Evolutionary conservation across 768 basidiomycete species (phyloP).

Genomic region (Russula abietina): DNA sequence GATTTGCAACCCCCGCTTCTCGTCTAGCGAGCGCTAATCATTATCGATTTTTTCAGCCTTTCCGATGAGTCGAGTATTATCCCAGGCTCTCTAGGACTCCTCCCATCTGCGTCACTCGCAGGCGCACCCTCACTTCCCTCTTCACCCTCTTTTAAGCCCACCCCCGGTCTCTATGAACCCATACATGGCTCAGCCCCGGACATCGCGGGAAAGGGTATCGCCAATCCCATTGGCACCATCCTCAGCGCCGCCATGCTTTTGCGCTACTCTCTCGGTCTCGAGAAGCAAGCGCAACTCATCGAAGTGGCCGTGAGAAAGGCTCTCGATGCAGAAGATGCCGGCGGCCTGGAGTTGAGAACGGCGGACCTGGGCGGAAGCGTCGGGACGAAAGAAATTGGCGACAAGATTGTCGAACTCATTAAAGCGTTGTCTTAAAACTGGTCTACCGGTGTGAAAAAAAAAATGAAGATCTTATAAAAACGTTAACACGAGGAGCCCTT

Average conservation of each 20-base stretch:
- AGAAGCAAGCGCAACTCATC: slow-evolving; percentile 76
- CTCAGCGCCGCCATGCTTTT: slow-evolving; percentile 90
- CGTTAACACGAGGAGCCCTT: too few relatives aligned
- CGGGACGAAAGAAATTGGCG: slow-evolving; percentile 75
- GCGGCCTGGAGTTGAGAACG: slow-evolving; percentile 76
- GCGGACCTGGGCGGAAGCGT: slow-evolving; percentile 80
- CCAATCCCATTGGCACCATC: slow-evolving; percentile 93
- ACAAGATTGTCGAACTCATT: slow-evolving; percentile 71
- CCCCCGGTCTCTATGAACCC: slow-evolving; percentile 91
- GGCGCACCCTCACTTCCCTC: slow-evolving; percentile 65
- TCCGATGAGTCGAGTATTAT: slow-evolving; percentile 97
- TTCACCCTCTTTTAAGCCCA: slow-evolving; percentile 61
- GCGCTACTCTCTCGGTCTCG: slow-evolving; percentile 89
- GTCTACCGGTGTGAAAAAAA: background rate
- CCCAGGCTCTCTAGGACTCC: slow-evolving; percentile 91
- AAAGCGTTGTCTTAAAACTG: slow-evolving; percentile 45
- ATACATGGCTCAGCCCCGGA: slow-evolving; percentile 95
- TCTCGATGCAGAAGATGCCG: slow-evolving; percentile 60
- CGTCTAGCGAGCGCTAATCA: slow-evolving; percentile 1
- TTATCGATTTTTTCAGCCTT: slow-evolving; percentile 48
- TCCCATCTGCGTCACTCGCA: slow-evolving; percentile 94
- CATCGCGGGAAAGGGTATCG: slow-evolving; percentile 89
- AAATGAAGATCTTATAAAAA: background rate
- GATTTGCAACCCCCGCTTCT: background rate
- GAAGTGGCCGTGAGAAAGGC: slow-evolving; percentile 89